Percentiles rank a stretch among this genome's conserved stretches.
Conservation (phyloP, 1,284 basidiomycete species). For the Pterulicium gracile region DNA sequence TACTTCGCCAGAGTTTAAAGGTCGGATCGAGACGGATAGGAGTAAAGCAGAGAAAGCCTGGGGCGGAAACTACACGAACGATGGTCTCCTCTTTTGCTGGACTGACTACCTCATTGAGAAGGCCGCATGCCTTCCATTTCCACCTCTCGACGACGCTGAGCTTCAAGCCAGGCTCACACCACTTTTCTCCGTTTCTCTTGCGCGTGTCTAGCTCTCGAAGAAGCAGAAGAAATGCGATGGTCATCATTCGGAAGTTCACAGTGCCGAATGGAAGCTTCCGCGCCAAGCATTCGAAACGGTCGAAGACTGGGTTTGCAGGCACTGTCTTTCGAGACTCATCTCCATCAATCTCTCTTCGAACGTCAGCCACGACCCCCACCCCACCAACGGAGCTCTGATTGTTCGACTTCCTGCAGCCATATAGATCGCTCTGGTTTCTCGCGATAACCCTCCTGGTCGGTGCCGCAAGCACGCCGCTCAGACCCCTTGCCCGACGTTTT, state of each 20-base stretch:
- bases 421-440: no score
- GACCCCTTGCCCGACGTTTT: neutral
- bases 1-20: no score
- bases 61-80: no score
- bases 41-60: no score
- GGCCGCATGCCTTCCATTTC: no score
- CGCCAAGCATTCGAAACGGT: conserved; percentile 21
- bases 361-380: neutral
- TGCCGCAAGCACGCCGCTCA: neutral
- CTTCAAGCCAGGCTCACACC: conserved; percentile 4
- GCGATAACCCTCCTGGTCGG: no score
- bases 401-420: no score
- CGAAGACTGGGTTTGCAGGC: conserved; percentile 15
- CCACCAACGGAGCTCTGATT: neutral
- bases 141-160: conserved; percentile 3
- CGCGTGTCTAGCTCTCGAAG: conserved; percentile 16
- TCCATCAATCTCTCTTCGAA: neutral
- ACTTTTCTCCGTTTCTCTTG: conserved; percentile 11
- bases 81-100: no score
- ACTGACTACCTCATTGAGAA: no score
- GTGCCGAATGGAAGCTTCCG: conserved; percentile 32
- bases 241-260: conserved; percentile 29
- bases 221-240: conserved; percentile 16
- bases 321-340: conserved; percentile 17
- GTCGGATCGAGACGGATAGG: no score